Conservation (phyloP, 352 stramenopile genomes). For the Phytophthora litchii region DNA sequence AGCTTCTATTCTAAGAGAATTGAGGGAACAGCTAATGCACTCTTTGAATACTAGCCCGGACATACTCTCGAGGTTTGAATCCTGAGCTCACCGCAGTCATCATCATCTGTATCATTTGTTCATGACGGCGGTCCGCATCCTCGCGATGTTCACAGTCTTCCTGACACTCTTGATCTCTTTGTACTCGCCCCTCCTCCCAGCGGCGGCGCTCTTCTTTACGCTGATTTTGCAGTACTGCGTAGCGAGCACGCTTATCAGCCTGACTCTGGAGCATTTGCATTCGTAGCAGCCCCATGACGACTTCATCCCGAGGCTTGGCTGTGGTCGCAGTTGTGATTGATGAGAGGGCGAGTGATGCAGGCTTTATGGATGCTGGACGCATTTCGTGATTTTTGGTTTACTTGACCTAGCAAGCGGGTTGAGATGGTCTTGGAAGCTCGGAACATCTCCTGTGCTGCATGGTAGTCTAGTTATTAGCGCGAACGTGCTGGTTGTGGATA, state of each 20-base stretch:
- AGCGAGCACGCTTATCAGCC: not conserved
- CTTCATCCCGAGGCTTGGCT: not conserved
- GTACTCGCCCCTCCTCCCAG: not conserved
- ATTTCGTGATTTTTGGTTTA: no score
- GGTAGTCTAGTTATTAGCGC: no score
- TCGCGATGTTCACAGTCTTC: not conserved
- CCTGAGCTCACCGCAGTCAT: not conserved
- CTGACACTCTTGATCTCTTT: constrained; percentile 1
- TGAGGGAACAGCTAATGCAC: constrained; percentile 3
- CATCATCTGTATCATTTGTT: constrained; percentile 8
- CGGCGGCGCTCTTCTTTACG: not conserved
- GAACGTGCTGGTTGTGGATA: no score
- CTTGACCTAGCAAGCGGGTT: no score
- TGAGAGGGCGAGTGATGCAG: no score
- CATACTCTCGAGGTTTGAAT: not conserved
- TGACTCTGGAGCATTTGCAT: constrained; percentile 10
- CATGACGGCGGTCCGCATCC: constrained; percentile 5
- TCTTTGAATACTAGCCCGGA: not conserved
- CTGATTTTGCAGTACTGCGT: not conserved
- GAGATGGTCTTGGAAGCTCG: no score
- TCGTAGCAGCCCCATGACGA: constrained; percentile 3
- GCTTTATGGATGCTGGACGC: no score
- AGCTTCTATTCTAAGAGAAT: constrained; percentile 11
- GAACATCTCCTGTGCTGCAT: no score
- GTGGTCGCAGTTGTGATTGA: no score